Base-by-base conservation (phyloP, 2,329 filamentous ascomycete species). In the Trichoderma arundinaceum region DNA sequence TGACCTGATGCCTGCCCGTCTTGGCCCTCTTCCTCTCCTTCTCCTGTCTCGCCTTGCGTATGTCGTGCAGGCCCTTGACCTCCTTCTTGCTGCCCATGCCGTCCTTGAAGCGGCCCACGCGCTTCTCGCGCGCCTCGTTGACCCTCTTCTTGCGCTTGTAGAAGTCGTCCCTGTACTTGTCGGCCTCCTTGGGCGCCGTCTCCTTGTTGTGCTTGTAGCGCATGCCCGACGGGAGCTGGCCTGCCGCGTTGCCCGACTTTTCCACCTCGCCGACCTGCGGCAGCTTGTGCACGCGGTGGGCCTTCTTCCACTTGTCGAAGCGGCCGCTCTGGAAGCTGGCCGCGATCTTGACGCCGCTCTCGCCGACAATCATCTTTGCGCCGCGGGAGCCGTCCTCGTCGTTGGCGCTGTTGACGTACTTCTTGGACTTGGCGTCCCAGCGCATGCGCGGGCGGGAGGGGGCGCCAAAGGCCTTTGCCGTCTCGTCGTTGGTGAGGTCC, bases 381-480 rank as follows among this genome's bases (percentile, higher is more conserved):
- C 86, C 85, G 74, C 89, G 90, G 72, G 83, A 96, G 44, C 95
- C 95, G 79, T 99, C 96, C 72, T 96, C 92, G 79, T 99, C 95
- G 82, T 99, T 98, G 72, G 88, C 88, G 41, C 92, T 88, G 12
- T 92, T 84, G 41, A 99, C 94, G 80, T 98, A 99, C 80, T 97
- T 98, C 80, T 92, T 96, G 74, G 88, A 87, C 78, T 97, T 96
- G 82, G 96, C 94, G 81, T 99, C 95, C 95, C 95, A 99, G 70
- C 95, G 90, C 88, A 97, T 90, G 70, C 88, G 86, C 56, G 88
- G 80, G 72, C 89, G 90, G 53, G 89, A 86, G 2, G 92, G 88
- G 72, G 92, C 88, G 68, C 88, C 93, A 76, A 97, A 96, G 1
- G 87, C 85, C 74, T 92, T 91, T 71, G 87, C 87, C 10, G 86